Evolutionary conservation across 352 stramenopile genomes (phyloP), one percentile per base, ranked within the genome.

Genomic region (Phytophthora kernoviae): DNA sequence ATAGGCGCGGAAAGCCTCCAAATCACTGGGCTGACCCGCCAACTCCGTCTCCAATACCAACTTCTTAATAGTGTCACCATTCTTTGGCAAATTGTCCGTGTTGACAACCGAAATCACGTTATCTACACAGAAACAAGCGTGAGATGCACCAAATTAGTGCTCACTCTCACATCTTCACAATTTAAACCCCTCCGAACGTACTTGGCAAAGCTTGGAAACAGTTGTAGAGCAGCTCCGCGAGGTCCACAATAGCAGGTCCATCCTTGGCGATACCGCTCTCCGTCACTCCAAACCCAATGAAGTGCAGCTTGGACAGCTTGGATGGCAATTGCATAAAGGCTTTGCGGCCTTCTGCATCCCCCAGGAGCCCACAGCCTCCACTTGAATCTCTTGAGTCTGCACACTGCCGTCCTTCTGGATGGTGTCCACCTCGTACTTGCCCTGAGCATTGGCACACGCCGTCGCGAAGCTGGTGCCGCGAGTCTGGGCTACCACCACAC

Each of bases 71-170:
- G 41, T 36, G 17, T 79, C 74, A 18, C 84, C 84, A 60, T 95
- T 95, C 14, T 62, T 65, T 4, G 78, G 80, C 18, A 94, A 58
- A 43, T 95, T 95, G 59, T 95, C 84, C 45, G 82, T 95, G 65
- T 90, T 91, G 55, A 94, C 75, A 5, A 95, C 50, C 18, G 76
- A 91, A 2, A 95, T 34, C n/a, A 45, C 39, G 14, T 81, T 79
- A 22, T 73, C 66, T 81, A 40, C n/a, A 42, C 41, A 54, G 36
- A 18, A 58, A 46, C 12, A 43, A 43, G n/a, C n/a, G n/a, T n/a
- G n/a, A n/a, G 9, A 15, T 6, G 6, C 37, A 18, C n/a, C 10
- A 45, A 5, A 37, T 27, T n/a, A 46, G 46, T 33, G 45, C 6
- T 30, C 24, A 30, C 26, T 41, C 4, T 43, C 40, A 26, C 12